A percentile compares a stretch with the other conserved stretches of the same genome.
phyloP scores from a whole-genome alignment of 2,329 filamentous ascomycete species.

The Penicillium sclerotigenum region DNA sequence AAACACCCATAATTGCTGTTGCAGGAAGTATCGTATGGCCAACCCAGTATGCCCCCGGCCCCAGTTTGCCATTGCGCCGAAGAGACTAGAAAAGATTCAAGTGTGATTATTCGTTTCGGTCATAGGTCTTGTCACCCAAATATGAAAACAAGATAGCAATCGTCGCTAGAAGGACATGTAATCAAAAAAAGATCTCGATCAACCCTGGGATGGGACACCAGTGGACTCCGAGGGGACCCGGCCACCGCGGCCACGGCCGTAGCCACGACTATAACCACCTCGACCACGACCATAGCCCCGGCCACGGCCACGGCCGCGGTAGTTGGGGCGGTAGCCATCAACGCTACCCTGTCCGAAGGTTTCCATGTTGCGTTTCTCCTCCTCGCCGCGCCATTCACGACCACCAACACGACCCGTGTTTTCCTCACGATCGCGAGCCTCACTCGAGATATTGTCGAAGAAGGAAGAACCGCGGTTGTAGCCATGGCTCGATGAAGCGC shows the following conservation, averaged over 20 bases:
- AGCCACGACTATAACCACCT: constrained; percentile 48
- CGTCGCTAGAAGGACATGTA: constrained; percentile 19
- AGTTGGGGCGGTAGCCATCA: constrained; percentile 78
- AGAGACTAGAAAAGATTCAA: constrained; percentile 21
- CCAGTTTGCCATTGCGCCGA: constrained; percentile 28
- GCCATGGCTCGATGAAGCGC: constrained; percentile 44
- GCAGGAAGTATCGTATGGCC: constrained; percentile 24
- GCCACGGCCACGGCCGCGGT: constrained; percentile 60
- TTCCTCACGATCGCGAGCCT: constrained; percentile 82
- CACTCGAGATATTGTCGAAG: constrained; percentile 97
- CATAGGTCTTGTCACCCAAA: constrained; percentile 26
- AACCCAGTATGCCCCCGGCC: constrained; percentile 22
- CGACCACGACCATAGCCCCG: constrained; percentile 51
- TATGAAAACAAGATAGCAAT: constrained; percentile 18
- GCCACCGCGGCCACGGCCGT: constrained; percentile 39
- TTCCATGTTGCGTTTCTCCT: constrained; percentile 93
- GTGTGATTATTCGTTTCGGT: constrained; percentile 24
- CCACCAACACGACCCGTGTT: constrained; percentile 66
- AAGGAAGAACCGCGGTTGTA: constrained; percentile 92
- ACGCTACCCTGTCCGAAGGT: constrained; percentile 97
- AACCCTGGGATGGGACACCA: constrained; percentile 37
- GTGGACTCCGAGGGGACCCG: constrained; percentile 39
- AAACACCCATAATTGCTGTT: constrained; percentile 22
- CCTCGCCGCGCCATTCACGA: constrained; percentile 84
- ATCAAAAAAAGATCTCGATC: constrained; percentile 15